Percentiles rank a stretch among this genome's conserved stretches.
Conservation (phyloP, 179 eudicot species). For the Silene vulgaris region DNA sequence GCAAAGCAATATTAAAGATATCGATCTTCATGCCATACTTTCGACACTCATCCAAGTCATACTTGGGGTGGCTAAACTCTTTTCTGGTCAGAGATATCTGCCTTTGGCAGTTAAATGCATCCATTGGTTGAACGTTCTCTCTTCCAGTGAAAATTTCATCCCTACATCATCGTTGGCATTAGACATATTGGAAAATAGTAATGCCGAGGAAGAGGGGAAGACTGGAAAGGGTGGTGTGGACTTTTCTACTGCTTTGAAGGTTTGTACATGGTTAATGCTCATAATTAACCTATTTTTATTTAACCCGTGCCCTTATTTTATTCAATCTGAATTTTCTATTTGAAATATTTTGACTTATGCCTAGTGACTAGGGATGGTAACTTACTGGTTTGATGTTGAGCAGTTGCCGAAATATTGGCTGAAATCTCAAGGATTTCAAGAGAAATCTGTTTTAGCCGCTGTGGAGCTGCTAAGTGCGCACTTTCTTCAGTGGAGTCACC, state of each 20-base stretch:
- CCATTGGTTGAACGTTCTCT: slow-evolving; percentile 74
- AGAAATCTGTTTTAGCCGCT: slow-evolving; percentile 56
- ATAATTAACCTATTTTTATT: background rate
- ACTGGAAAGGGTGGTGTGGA: slow-evolving; percentile 34
- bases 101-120: slow-evolving; percentile 75
- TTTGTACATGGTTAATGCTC: slow-evolving; percentile 21
- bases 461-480: slow-evolving; percentile 65
- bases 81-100: slow-evolving; percentile 68
- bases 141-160: slow-evolving; percentile 67
- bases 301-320: background rate
- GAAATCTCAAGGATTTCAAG: slow-evolving; percentile 64
- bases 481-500: slow-evolving; percentile 81
- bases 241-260: slow-evolving; percentile 63
- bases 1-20: slow-evolving; percentile 48
- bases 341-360: background rate
- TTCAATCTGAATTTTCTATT: too few species aligned
- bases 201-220: slow-evolving; percentile 54
- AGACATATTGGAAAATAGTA: slow-evolving; percentile 65
- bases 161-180: slow-evolving; percentile 69
- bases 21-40: slow-evolving; percentile 56
- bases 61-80: slow-evolving; percentile 64
- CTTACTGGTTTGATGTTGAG: slow-evolving; percentile 16
- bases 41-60: slow-evolving; percentile 57
- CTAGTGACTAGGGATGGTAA: background rate
- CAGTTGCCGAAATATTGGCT: slow-evolving; percentile 83